Evolutionary conservation across 768 basidiomycete genomes (phyloP).

Genomic region (Boletus fagicola): DNA sequence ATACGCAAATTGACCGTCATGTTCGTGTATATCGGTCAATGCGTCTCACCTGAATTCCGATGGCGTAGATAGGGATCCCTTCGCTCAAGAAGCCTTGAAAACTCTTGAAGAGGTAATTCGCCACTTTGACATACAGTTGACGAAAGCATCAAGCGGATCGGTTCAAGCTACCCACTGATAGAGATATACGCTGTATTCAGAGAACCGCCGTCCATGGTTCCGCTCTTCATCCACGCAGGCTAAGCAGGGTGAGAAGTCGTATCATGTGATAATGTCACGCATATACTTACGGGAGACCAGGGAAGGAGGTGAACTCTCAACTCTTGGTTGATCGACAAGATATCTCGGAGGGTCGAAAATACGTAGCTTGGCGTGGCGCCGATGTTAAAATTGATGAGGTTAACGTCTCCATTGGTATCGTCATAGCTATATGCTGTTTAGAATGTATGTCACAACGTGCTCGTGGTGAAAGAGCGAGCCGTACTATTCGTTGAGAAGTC

Average conservation of each 20-base stretch:
- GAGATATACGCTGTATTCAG: constrained; percentile 48
- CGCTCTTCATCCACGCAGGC: constrained; percentile 81
- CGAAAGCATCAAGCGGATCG: neutral
- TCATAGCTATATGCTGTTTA: constrained; percentile 61
- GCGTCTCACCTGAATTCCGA: constrained; percentile 48
- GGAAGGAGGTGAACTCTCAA: constrained; percentile 60
- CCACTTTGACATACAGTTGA: constrained; percentile 43
- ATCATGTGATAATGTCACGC: no score
- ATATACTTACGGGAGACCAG: constrained; percentile 66
- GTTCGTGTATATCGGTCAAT: neutral
- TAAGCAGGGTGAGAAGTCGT: constrained; percentile 24
- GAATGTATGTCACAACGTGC: constrained; percentile 3
- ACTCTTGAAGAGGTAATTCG: constrained; percentile 68
- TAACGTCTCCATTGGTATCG: constrained; percentile 59
- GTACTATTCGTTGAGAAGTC: constrained; percentile 64
- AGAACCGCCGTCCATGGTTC: constrained; percentile 66
- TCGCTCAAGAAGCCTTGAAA: constrained; percentile 65
- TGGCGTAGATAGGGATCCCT: constrained; percentile 60
- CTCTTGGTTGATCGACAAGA: constrained; percentile 52
- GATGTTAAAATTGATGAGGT: constrained; percentile 56
- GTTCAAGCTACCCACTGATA: constrained; percentile 41
- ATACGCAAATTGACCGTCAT: neutral
- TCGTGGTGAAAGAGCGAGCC: constrained; percentile 9
- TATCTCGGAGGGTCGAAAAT: constrained; percentile 63
- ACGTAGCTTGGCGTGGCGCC: constrained; percentile 58